Conservation (phyloP, 73 alveolate genomes). For the Loxodes magnus region DNA sequence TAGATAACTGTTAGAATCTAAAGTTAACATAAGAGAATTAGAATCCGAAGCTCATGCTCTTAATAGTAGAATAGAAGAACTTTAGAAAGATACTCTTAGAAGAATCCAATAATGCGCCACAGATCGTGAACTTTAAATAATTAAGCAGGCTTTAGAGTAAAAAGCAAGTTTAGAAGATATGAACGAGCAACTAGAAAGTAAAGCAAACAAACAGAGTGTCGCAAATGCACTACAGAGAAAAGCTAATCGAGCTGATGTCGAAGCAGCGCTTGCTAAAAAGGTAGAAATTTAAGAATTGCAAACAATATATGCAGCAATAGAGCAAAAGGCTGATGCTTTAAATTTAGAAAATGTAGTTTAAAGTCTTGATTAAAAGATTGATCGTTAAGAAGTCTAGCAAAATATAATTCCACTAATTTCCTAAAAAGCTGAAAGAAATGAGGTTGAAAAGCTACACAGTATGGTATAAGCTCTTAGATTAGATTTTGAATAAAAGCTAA, state of each 20-base stretch:
- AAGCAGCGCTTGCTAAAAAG: constrained; percentile 33
- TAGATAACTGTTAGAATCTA: constrained; percentile 58
- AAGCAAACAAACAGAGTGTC: constrained; percentile 83
- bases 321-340: constrained; percentile 23
- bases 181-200: constrained; percentile 58
- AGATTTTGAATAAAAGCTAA: too few relatives aligned
- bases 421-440: too few relatives aligned
- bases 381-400: too few relatives aligned
- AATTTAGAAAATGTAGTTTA: constrained; percentile 14
- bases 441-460: too few relatives aligned
- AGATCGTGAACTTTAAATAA: background rate
- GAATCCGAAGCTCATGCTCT: constrained; percentile 27
- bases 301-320: constrained; percentile 9
- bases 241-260: constrained; percentile 77
- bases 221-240: constrained; percentile 83
- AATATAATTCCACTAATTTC: too few relatives aligned
- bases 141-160: constrained; percentile 13
- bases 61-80: background rate
- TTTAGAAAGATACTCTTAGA: background rate
- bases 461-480: too few relatives aligned
- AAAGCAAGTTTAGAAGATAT: constrained; percentile 69
- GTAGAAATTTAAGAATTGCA: constrained; percentile 48
- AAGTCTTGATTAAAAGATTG: constrained; percentile 35
- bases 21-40: constrained; percentile 57
- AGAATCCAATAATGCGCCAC: constrained; percentile 3